Conservation (phyloP, 352 stramenopile species). For the Globisporangium iwayamae region DNA sequence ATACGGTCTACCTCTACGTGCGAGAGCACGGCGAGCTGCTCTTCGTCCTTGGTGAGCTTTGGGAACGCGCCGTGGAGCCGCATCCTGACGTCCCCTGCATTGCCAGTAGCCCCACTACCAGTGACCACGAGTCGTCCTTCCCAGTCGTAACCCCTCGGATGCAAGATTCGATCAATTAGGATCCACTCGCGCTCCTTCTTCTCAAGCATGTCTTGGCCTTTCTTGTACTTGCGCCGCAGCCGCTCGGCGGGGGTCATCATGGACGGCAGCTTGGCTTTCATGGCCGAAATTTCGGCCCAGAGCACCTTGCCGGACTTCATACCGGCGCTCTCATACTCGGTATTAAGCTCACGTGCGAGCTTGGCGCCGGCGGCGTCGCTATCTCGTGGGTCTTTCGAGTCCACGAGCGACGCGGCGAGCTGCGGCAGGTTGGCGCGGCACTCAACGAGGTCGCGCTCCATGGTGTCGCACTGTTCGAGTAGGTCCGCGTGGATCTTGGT, state of each 20-base stretch:
- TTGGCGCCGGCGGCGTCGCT: slow-evolving; percentile 48
- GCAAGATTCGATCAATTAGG: slow-evolving; percentile 62
- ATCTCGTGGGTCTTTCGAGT: slow-evolving; percentile 20
- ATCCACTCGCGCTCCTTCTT: slow-evolving; percentile 81
- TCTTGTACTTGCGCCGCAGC: slow-evolving; percentile 81
- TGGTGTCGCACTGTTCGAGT: slow-evolving; percentile 51
- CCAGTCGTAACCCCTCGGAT: slow-evolving; percentile 67
- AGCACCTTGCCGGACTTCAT: slow-evolving; percentile 52
- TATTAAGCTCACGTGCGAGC: slow-evolving; percentile 52
- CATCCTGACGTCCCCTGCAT: slow-evolving; percentile 21
- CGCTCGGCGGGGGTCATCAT: slow-evolving; percentile 76
- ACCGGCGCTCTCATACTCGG: slow-evolving; percentile 55
- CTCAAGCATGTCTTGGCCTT: slow-evolving; percentile 45
- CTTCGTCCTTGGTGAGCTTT: slow-evolving; percentile 62
- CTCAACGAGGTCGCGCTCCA: slow-evolving; percentile 51
- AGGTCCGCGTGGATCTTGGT: slow-evolving; percentile 63
- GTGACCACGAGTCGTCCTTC: slow-evolving; percentile 35
- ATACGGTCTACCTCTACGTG: slow-evolving; percentile 66
- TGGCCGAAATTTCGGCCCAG: slow-evolving; percentile 69
- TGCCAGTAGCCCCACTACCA: neutral
- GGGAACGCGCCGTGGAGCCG: slow-evolving; percentile 42
- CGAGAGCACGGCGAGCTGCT: slow-evolving; percentile 54
- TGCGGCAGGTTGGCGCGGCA: slow-evolving; percentile 49
- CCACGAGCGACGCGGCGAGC: slow-evolving; percentile 43
- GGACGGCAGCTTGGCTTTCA: slow-evolving; percentile 70